Conservation (phyloP, 129 eudicot species). For the Pittosporum tobira region DNA sequence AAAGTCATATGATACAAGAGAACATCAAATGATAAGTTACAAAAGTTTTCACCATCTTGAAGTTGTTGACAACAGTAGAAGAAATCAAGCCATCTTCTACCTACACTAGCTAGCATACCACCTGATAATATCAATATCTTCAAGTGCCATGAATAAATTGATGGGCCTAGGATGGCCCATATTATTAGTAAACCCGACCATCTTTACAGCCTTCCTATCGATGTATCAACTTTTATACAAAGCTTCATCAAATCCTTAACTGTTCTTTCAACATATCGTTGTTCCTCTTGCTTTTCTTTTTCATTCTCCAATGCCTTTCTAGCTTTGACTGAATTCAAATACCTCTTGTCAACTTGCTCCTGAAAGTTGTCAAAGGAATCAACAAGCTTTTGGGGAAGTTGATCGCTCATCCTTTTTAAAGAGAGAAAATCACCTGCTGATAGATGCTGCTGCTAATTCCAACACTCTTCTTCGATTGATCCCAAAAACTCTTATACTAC, state of each 20-base stretch:
- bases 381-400: slow-evolving; percentile 62
- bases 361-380: slow-evolving; percentile 70
- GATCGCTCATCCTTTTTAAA: slow-evolving; percentile 68
- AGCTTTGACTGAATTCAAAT: slow-evolving; percentile 63
- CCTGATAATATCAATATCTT: slow-evolving; percentile 71
- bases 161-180: slow-evolving; percentile 98
- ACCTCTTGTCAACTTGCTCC: slow-evolving; percentile 62
- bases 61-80: slow-evolving; percentile 66
- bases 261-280: slow-evolving; percentile 47
- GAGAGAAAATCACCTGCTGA: slow-evolving; percentile 77
- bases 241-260: slow-evolving; percentile 70
- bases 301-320: slow-evolving; percentile 47
- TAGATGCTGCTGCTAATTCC: slow-evolving; percentile 51
- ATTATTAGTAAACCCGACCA: slow-evolving; percentile 66
- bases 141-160: slow-evolving; percentile 47
- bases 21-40: slow-evolving; percentile 80
- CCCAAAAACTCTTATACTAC: slow-evolving; percentile 46
- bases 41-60: slow-evolving; percentile 49
- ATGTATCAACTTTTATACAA: slow-evolving; percentile 69
- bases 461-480: slow-evolving; percentile 72
- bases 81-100: slow-evolving; percentile 79
- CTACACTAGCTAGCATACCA: slow-evolving; percentile 94
- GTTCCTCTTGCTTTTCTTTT: slow-evolving; percentile 65
- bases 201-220: slow-evolving; percentile 57
- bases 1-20: slow-evolving; percentile 79